A percentile compares a stretch with the other conserved stretches of the same genome.
Evolutionary conservation across 345 rosid species (phyloP).

Genomic region (Eucalyptus tenuipes): DNA sequence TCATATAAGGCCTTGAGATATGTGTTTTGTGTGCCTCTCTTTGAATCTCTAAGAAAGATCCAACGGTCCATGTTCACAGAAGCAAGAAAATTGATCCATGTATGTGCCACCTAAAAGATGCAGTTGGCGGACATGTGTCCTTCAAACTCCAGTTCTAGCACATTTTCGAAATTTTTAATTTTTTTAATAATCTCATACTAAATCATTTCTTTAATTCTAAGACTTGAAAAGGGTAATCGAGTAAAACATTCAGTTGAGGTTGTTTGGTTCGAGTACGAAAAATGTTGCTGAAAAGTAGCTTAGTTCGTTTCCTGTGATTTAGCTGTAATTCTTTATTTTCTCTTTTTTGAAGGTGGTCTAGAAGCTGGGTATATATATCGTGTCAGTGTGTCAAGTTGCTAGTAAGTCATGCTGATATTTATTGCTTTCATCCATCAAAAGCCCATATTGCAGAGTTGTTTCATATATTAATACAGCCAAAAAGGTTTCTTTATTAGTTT

Average conservation of each 20-base stretch:
- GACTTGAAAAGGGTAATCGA: too few species aligned
- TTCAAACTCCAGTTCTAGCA: not conserved
- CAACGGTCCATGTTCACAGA: not conserved
- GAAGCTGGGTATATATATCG: not conserved
- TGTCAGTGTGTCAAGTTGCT: not conserved
- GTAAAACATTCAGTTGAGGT: not conserved
- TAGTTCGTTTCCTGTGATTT: not conserved
- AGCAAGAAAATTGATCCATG: not conserved
- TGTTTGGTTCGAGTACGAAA: not conserved
- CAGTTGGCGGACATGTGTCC: not conserved
- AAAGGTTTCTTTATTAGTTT: not conserved
- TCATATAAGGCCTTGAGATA: not conserved
- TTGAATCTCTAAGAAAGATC: not conserved
- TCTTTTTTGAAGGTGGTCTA: not conserved
- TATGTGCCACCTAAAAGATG: not conserved
- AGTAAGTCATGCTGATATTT: not conserved
- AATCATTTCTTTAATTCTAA: not conserved
- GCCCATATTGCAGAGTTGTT: not conserved
- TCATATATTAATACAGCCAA: not conserved
- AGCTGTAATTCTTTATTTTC: not conserved
- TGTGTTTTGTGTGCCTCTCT: not conserved
- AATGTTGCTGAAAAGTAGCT: not conserved
- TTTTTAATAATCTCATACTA: not conserved
- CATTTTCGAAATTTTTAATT: constrained; percentile 4
- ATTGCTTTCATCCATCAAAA: not conserved